phyloP scores from a whole-genome alignment of 2,329 filamentous ascomycete species.

The Botryotinia globosa region DNA sequence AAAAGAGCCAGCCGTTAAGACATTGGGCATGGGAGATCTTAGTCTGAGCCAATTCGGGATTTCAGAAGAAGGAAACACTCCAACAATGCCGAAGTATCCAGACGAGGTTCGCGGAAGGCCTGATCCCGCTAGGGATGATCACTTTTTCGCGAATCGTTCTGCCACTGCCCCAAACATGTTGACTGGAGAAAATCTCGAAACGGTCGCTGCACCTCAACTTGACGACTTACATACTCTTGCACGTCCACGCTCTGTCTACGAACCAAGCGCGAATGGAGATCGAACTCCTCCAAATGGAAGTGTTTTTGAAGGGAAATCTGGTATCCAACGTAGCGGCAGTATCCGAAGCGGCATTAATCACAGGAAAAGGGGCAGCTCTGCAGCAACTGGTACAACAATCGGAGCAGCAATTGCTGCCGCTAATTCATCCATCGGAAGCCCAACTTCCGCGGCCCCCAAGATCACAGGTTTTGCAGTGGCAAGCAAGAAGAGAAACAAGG shows the following conservation, averaged over 20 bases:
- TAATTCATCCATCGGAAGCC: constrained; percentile 65
- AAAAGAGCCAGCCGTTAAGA: constrained; percentile 78
- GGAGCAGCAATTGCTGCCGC: constrained; percentile 70
- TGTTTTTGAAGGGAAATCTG: constrained; percentile 60
- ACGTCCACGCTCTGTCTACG: constrained; percentile 51
- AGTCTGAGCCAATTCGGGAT: constrained; percentile 88
- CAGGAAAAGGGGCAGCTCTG: constrained; percentile 77
- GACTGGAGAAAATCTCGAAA: constrained; percentile 28
- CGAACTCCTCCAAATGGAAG: constrained; percentile 65
- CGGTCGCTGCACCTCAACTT: constrained; percentile 23
- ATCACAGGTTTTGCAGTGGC: constrained; percentile 94
- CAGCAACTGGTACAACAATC: constrained; percentile 57
- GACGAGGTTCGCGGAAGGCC: constrained; percentile 40
- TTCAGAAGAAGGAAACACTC: constrained; percentile 56
- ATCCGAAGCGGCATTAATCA: constrained; percentile 58
- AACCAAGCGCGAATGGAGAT: constrained; percentile 51
- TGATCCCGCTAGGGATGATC: constrained; percentile 31
- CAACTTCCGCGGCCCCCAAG: constrained; percentile 62
- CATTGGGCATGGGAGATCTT: constrained; percentile 82
- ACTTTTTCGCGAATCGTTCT: constrained; percentile 21
- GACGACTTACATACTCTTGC: constrained; percentile 32
- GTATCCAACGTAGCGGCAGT: constrained; percentile 56
- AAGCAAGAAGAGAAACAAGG: constrained; percentile 91
- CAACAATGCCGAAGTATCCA: constrained; percentile 54
- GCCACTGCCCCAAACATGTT: constrained; percentile 12